Evolutionary conservation across 441 rosid genomes (phyloP).

Genomic region (Syzygium malaccense): DNA sequence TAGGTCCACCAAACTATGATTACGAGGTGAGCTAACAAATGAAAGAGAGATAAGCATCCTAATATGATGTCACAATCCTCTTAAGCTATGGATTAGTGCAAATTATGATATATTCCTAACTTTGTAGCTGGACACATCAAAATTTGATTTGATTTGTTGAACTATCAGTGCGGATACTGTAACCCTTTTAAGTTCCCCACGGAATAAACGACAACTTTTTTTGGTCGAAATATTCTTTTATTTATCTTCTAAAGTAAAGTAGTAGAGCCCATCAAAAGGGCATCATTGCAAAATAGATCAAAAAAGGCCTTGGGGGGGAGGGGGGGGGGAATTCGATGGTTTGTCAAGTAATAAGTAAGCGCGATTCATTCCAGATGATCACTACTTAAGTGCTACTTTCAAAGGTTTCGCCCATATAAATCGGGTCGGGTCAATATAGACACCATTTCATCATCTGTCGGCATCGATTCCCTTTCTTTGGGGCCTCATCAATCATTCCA

Average conservation of each 20-base stretch:
- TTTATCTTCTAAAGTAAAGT: not conserved
- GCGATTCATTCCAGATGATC: not conserved
- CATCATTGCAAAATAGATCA: not conserved
- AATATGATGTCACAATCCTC: not conserved
- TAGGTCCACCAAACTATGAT: not conserved
- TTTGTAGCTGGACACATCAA: not conserved
- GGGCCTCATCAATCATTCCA: not conserved
- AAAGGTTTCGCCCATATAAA: not conserved
- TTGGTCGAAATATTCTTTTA: not conserved
- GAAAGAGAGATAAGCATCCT: not conserved
- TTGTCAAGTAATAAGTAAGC: not conserved
- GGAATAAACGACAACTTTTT: not conserved
- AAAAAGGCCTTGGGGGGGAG: not conserved
- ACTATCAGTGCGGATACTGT: not conserved
- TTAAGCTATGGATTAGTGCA: not conserved
- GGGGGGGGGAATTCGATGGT: fast-evolving
- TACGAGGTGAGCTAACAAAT: not conserved
- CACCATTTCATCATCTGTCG: no score
- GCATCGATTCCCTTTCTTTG: not conserved
- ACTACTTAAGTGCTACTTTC: not conserved
- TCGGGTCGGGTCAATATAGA: not conserved
- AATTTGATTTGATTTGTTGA: not conserved
- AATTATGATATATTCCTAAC: not conserved
- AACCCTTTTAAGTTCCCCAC: not conserved
- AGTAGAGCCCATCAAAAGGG: not conserved